Conservation (phyloP, 2,329 filamentous ascomycete genomes). For the Penicillium nordicum region DNA sequence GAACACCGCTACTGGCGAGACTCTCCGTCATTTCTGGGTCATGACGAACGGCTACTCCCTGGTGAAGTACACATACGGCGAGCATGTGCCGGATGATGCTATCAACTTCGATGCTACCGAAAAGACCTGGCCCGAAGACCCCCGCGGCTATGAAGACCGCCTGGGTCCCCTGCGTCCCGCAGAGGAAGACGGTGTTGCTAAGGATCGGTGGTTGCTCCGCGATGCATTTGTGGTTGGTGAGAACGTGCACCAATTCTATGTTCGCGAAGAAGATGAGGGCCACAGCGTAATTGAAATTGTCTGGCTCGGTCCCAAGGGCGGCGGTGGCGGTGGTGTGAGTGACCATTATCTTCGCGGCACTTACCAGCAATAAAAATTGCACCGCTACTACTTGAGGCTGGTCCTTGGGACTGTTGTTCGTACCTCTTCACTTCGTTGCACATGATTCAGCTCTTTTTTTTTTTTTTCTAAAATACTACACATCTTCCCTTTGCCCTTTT, state of each 20-base stretch:
- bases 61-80: conserved; percentile 41
- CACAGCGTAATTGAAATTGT: conserved; percentile 45
- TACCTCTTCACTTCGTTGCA: conserved; percentile 35
- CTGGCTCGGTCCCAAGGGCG: conserved; percentile 42
- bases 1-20: conserved; percentile 35
- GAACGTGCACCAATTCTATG: conserved; percentile 45
- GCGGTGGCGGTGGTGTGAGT: conserved; percentile 35
- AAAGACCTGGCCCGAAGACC: conserved; percentile 45
- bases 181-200: conserved; percentile 39
- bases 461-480: conserved; percentile 16
- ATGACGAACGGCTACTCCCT: conserved; percentile 46
- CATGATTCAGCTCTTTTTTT: conserved; percentile 30
- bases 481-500: conserved; percentile 8
- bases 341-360: conserved; percentile 29
- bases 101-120: conserved; percentile 44
- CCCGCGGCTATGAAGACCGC: conserved; percentile 39
- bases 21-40: conserved; percentile 41
- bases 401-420: conserved; percentile 32
- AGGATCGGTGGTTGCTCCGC: conserved; percentile 42
- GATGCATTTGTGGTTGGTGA: conserved; percentile 41
- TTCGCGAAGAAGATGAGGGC: conserved; percentile 39
- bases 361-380: conserved; percentile 26
- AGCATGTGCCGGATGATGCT: conserved; percentile 36
- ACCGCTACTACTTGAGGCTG: conserved; percentile 28
- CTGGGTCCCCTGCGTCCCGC: conserved; percentile 41